Percentiles rank a stretch among this genome's conserved stretches.
phyloP scores from a whole-genome alignment of 139 green algal species.

The Nannochloris sp. region DNA sequence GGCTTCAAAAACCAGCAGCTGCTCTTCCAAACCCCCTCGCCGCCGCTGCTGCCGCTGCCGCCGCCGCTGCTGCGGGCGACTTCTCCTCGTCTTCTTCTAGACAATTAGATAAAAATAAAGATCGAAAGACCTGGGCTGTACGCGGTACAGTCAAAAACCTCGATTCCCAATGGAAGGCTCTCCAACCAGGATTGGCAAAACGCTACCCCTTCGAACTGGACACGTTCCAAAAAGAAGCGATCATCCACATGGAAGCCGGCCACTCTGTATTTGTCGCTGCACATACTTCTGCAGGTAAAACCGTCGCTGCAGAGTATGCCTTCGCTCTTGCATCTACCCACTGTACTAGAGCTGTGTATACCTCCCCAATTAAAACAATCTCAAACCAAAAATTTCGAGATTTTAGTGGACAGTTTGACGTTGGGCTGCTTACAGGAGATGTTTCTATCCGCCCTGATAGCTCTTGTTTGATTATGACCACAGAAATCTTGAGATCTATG shows the following conservation, averaged over 20 bases:
- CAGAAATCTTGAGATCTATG: conserved; percentile 94
- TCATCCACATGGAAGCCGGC: conserved; percentile 60
- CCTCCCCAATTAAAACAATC: conserved; percentile 97
- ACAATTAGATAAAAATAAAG: neutral
- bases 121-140: conserved; percentile 10
- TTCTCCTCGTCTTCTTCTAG: too few species aligned
- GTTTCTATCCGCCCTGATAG: conserved; percentile 82
- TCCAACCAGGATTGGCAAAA: conserved; percentile 25
- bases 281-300: conserved; percentile 95
- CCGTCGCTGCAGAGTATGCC: conserved; percentile 95
- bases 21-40: neutral
- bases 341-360: conserved; percentile 85
- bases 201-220: conserved; percentile 65
- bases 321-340: conserved; percentile 81
- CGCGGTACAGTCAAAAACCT: conserved; percentile 24
- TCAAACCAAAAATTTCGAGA: conserved; percentile 98
- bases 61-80: neutral
- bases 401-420: conserved; percentile 79
- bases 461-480: conserved; percentile 96
- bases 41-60: neutral
- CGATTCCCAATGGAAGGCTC: conserved; percentile 10
- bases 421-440: conserved; percentile 92
- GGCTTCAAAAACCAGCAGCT: neutral
- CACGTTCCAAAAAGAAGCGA: conserved; percentile 89
- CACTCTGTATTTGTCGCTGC: conserved; percentile 87